phyloP scores from a whole-genome alignment of 2,329 filamentous ascomycete genomes.

The Xylariales sp. region DNA sequence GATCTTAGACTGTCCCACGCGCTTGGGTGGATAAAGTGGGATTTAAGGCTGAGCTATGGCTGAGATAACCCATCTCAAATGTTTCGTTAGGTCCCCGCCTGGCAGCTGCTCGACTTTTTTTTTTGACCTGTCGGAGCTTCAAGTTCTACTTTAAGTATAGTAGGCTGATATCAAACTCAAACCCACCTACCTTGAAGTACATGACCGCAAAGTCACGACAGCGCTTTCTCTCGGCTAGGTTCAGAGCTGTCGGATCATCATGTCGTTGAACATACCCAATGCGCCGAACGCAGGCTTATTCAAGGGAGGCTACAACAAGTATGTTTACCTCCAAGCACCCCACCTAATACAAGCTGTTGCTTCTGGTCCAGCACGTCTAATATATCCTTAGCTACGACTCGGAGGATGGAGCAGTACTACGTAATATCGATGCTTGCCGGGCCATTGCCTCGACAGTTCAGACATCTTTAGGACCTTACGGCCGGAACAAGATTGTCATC shows the following conservation, averaged over 20 bases:
- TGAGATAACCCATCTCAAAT: conserved; percentile 2
- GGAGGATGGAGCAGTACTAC: conserved; percentile 96
- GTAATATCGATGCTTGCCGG: conserved; percentile 97
- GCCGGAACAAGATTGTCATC: conserved; percentile 99
- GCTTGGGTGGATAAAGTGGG: too few relatives aligned
- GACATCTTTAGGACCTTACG: conserved; percentile 94
- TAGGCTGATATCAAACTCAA: neutral
- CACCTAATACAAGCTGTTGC: conserved; percentile 19
- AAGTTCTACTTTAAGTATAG: conserved; percentile 5
- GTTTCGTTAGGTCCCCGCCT: neutral
- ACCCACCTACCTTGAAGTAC: too few relatives aligned
- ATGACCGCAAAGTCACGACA: too few relatives aligned
- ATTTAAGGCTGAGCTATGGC: too few relatives aligned
- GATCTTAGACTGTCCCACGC: too few relatives aligned
- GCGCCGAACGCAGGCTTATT: conserved; percentile 92
- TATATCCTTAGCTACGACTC: conserved; percentile 76
- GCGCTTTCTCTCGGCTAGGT: too few relatives aligned
- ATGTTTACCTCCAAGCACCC: conserved; percentile 33
- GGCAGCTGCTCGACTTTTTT: conserved; percentile 8
- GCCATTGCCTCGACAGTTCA: conserved; percentile 94
- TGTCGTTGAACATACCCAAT: conserved; percentile 95
- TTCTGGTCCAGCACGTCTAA: conserved; percentile 4
- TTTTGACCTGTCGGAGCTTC: neutral
- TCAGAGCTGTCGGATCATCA: too few relatives aligned
- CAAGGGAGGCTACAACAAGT: conserved; percentile 97